Conservation (phyloP, 2,329 filamentous ascomycete species). For the Alternaria arbusti region DNA sequence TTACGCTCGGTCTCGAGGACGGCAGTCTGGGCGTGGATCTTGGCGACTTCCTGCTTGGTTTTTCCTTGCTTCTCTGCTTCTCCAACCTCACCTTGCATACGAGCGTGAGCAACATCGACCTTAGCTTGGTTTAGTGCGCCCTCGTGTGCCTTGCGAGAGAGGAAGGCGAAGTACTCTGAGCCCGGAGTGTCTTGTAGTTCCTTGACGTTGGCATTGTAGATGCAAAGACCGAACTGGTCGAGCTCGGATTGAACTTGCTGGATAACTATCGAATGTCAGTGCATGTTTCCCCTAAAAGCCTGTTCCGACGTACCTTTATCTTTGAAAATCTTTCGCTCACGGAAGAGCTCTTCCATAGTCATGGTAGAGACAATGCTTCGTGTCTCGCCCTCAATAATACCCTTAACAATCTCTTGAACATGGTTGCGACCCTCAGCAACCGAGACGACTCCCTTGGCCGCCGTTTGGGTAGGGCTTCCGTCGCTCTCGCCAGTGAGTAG, state of each 20-base stretch:
- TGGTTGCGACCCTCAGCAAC: slow-evolving; percentile 63
- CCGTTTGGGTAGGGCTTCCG: slow-evolving; percentile 46
- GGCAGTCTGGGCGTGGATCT: slow-evolving; percentile 85
- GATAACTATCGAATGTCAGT: slow-evolving; percentile 47
- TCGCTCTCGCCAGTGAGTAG: slow-evolving; percentile 71
- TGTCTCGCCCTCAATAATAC: slow-evolving; percentile 88
- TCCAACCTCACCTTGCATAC: slow-evolving; percentile 72
- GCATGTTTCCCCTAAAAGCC: neutral
- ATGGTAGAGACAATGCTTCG: slow-evolving; percentile 82
- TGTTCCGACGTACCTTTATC: slow-evolving; percentile 52
- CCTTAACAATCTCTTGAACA: slow-evolving; percentile 85
- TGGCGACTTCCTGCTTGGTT: slow-evolving; percentile 84
- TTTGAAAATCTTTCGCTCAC: slow-evolving; percentile 78
- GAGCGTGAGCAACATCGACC: slow-evolving; percentile 64
- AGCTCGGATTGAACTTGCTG: slow-evolving; percentile 77
- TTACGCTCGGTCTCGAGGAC: slow-evolving; percentile 85
- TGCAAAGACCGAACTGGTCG: slow-evolving; percentile 74
- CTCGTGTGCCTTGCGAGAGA: slow-evolving; percentile 84
- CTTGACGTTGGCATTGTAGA: slow-evolving; percentile 79
- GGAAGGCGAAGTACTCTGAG: slow-evolving; percentile 82
- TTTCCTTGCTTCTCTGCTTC: slow-evolving; percentile 80
- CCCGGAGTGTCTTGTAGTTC: slow-evolving; percentile 83
- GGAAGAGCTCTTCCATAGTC: slow-evolving; percentile 94
- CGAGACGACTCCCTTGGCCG: slow-evolving; percentile 47
- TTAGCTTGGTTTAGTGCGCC: slow-evolving; percentile 82